These are phyloP conservation scores for Suhomyces wounanorum DNA, from an alignment of 1,139 yeast genomes.

Conservation along the genomic window DNA sequence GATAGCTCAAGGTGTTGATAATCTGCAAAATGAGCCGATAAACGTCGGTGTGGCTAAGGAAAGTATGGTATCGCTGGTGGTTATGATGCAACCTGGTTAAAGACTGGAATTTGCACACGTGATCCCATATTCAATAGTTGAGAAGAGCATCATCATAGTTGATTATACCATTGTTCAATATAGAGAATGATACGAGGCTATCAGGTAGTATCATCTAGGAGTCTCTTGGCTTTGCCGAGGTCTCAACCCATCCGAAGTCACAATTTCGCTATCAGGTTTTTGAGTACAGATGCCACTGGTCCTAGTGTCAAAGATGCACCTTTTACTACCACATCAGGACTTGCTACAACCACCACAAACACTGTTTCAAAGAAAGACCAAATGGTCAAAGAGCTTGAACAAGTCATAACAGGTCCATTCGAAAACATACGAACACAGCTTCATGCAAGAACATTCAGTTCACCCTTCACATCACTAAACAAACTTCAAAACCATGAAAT, in stretches of 20 bases:
- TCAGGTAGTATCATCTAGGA: not conserved
- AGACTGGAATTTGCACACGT: conserved; percentile 3
- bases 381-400: not conserved
- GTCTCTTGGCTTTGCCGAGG: not conserved
- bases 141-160: conserved; percentile 5
- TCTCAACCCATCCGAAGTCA: not conserved
- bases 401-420: conserved; percentile 2
- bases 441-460: conserved; percentile 6
- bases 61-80: not conserved
- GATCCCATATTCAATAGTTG: not conserved
- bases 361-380: not conserved
- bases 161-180: not conserved
- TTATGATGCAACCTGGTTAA: conserved; percentile 2
- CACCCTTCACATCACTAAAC: conserved; percentile 14
- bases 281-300: not conserved
- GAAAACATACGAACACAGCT: not conserved
- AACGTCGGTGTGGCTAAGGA: not conserved
- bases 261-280: not conserved
- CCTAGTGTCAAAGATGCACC: not conserved
- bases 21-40: not conserved
- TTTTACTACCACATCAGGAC: not conserved
- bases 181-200: not conserved
- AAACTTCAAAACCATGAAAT: conserved; percentile 8
- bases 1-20: not conserved
- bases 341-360: not conserved